These are phyloP conservation scores for Calophaca sinica DNA, from an alignment of 306 rosid species.

Conservation along the genomic window DNA sequence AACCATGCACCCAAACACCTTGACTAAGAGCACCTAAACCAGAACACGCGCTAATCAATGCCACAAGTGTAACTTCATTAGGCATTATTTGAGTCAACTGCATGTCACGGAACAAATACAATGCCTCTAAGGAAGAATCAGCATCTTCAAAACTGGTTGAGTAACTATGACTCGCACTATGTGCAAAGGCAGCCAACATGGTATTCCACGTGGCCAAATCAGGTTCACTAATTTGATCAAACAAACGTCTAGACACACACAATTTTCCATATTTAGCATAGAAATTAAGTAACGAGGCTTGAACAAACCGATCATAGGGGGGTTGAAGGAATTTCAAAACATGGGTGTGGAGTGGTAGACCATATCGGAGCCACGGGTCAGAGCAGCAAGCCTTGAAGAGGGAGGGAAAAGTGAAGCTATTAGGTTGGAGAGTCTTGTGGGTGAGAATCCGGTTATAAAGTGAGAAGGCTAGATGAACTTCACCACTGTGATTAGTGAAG, in stretches of 20 bases:
- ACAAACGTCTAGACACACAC: constrained; percentile 42
- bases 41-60: constrained; percentile 53
- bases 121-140: constrained; percentile 47
- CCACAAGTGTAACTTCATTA: constrained; percentile 58
- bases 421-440: constrained; percentile 47
- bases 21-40: constrained; percentile 57
- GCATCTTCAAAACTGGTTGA: constrained; percentile 42
- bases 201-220: constrained; percentile 57
- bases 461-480: constrained; percentile 46
- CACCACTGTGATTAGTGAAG: background rate
- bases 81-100: constrained; percentile 45
- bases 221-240: constrained; percentile 52
- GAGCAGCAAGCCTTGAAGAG: constrained; percentile 54
- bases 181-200: constrained; percentile 49
- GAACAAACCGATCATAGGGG: constrained; percentile 56
- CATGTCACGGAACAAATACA: constrained; percentile 48
- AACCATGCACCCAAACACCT: constrained; percentile 56
- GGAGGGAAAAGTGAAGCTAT: constrained; percentile 60
- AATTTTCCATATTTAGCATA: constrained; percentile 57
- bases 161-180: constrained; percentile 38
- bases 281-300: constrained; percentile 51
- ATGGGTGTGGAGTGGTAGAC: constrained; percentile 54
- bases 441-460: constrained; percentile 47
- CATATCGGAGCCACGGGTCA: constrained; percentile 46
- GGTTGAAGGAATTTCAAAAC: constrained; percentile 57